phyloP scores from a whole-genome alignment of 176 grass and related monocot genomes.

The Alopecurus myosuroides region DNA sequence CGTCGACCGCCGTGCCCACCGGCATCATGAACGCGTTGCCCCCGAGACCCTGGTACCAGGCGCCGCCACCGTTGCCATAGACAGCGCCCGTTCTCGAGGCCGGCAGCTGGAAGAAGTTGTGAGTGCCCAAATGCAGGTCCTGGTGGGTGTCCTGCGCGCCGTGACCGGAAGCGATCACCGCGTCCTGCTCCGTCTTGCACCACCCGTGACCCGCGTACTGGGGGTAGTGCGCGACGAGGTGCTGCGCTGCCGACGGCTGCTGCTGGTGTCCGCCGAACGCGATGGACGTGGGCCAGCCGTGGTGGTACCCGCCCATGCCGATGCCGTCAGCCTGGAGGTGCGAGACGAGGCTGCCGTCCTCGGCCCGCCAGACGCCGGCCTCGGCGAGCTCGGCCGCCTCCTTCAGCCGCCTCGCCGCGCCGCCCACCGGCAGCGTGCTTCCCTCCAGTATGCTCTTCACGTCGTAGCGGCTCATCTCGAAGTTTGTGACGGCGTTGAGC shows the following conservation, averaged over 20 bases:
- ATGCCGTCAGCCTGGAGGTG: conserved; percentile 34
- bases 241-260: conserved; percentile 22
- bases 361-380: conserved; percentile 36
- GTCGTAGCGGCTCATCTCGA: conserved; percentile 78
- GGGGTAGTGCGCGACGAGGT: conserved; percentile 43
- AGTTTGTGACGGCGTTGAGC: conserved; percentile 71
- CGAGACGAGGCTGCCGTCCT: conserved; percentile 19
- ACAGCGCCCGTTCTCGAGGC: conserved; percentile 29
- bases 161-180: conserved; percentile 18
- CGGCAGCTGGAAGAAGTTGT: conserved; percentile 55
- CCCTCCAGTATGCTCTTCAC: conserved; percentile 66
- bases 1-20: conserved; percentile 26
- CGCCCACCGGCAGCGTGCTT: conserved; percentile 41
- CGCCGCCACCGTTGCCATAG: conserved; percentile 4
- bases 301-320: conserved; percentile 33
- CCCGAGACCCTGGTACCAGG: conserved; percentile 30
- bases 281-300: conserved; percentile 26
- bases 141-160: conserved; percentile 42
- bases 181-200: conserved; percentile 60
- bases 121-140: conserved; percentile 42
- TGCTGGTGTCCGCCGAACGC: conserved; percentile 45
- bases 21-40: conserved; percentile 42
- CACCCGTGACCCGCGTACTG: conserved; percentile 39
- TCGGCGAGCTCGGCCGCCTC: conserved; percentile 45
- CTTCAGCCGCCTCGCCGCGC: conserved; percentile 44